Conservation (phyloP, 2,329 filamentous ascomycete species). For the Aaosphaeria arxii region DNA sequence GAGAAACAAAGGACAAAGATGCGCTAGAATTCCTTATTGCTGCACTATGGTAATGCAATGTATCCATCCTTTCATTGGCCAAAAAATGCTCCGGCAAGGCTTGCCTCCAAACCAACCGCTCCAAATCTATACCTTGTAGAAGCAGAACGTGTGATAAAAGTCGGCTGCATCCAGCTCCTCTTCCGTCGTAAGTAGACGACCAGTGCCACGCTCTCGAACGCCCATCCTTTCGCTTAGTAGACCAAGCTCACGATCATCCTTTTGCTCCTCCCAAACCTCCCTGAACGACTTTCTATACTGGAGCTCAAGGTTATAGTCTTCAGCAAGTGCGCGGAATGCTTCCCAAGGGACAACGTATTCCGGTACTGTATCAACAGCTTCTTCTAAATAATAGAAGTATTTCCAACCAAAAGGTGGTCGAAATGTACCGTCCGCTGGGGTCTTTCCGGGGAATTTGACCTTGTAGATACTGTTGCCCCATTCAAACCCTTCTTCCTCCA, state of each 20-base stretch:
- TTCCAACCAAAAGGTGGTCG: constrained; percentile 96
- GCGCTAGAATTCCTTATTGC: no score
- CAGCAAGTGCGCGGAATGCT: constrained; percentile 89
- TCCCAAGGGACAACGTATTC: constrained; percentile 99
- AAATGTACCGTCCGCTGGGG: constrained; percentile 84
- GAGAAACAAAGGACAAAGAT: no score
- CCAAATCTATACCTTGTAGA: constrained; percentile 75
- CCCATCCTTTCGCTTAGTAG: constrained; percentile 94
- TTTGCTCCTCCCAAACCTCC: constrained; percentile 90
- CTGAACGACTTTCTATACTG: constrained; percentile 89
- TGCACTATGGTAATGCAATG: no score
- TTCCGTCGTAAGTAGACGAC: constrained; percentile 66
- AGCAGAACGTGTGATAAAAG: constrained; percentile 94
- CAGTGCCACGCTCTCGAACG: constrained; percentile 69
- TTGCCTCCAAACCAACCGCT: no score
- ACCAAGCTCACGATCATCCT: constrained; percentile 76
- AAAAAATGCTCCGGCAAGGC: no score
- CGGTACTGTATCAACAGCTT: constrained; percentile 92
- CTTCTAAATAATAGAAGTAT: constrained; percentile 93
- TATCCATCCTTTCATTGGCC: no score
- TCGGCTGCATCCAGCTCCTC: constrained; percentile 84
- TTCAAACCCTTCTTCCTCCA: constrained; percentile 51
- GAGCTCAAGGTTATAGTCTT: constrained; percentile 94
- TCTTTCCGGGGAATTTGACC: constrained; percentile 80
- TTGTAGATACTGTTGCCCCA: constrained; percentile 95